A percentile compares a stretch with the other conserved stretches of the same genome.
These are phyloP conservation scores for Calycina marina DNA, from an alignment of 2,329 filamentous ascomycete genomes.

Conservation along the genomic window DNA sequence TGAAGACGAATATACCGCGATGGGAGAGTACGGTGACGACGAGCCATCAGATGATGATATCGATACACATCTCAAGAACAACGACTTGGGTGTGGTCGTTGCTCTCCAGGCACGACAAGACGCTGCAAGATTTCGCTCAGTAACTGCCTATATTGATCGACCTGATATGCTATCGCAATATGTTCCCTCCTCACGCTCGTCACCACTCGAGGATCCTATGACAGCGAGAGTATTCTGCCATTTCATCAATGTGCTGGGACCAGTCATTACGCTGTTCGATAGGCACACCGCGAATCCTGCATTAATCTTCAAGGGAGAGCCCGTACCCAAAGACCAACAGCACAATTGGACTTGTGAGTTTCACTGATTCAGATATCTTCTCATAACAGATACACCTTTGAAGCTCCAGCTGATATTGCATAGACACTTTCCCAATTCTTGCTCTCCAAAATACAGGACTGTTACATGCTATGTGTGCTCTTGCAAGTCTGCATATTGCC, in stretches of 20 bases:
- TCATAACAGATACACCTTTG: neutral
- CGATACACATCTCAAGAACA: slow-evolving; percentile 23
- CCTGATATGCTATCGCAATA: slow-evolving; percentile 48
- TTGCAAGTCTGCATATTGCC: slow-evolving; percentile 78
- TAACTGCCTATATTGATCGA: slow-evolving; percentile 27
- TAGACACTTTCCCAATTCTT: slow-evolving; percentile 68
- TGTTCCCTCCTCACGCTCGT: slow-evolving; percentile 46
- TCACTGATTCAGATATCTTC: neutral
- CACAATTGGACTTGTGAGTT: slow-evolving; percentile 48
- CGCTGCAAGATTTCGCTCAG: slow-evolving; percentile 27
- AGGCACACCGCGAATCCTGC: slow-evolving; percentile 62
- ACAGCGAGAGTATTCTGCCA: slow-evolving; percentile 79
- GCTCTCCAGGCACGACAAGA: slow-evolving; percentile 19
- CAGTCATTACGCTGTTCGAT: slow-evolving; percentile 77
- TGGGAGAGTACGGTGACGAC: slow-evolving; percentile 27
- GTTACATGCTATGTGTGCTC: slow-evolving; percentile 77
- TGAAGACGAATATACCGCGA: slow-evolving; percentile 5
- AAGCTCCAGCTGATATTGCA: slow-evolving; percentile 2
- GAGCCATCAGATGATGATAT: slow-evolving; percentile 24
- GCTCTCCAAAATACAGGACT: slow-evolving; percentile 76
- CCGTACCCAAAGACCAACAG: slow-evolving; percentile 47
- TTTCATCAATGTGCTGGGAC: slow-evolving; percentile 79
- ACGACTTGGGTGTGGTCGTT: slow-evolving; percentile 19
- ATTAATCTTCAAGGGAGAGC: slow-evolving; percentile 45
- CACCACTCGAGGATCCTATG: slow-evolving; percentile 65